Conservation (phyloP, 176 grass and related monocot species). For the Otatea glauca region DNA sequence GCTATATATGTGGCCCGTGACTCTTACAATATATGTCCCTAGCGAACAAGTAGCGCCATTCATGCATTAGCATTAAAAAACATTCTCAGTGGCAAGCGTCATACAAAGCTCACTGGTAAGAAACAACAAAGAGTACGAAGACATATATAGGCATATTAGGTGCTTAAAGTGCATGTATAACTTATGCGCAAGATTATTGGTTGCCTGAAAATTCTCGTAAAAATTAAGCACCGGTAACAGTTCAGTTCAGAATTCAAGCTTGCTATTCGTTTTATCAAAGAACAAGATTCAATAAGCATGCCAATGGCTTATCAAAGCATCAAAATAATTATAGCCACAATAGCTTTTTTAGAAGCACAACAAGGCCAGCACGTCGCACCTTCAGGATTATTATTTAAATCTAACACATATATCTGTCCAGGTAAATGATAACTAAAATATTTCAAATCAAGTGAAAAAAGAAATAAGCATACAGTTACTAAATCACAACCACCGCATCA, state of each 20-base stretch:
- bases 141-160: not conserved
- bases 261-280: slow-evolving; percentile 17
- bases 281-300: slow-evolving; percentile 31
- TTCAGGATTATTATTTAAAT: not conserved
- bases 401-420: not conserved
- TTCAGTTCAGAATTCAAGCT: slow-evolving; percentile 14
- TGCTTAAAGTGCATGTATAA: slow-evolving; percentile 8
- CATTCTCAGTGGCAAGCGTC: not conserved
- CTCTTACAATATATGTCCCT: not conserved
- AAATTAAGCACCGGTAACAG: not conserved
- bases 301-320: not conserved
- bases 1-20: not conserved
- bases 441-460: not conserved
- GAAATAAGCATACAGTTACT: slow-evolving; percentile 5
- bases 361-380: not conserved
- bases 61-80: slow-evolving; percentile 28
- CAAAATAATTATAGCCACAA: not conserved
- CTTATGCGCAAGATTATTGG: not conserved
- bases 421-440: not conserved
- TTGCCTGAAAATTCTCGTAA: not conserved
- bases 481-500: slow-evolving; percentile 33
- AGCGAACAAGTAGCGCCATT: not conserved
- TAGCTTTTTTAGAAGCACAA: not conserved
- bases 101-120: slow-evolving; percentile 1
- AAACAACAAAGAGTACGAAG: not conserved